Conservation (phyloP, 225 moss, liverwort and hornwort species). For the Sphagnum tenellum region DNA sequence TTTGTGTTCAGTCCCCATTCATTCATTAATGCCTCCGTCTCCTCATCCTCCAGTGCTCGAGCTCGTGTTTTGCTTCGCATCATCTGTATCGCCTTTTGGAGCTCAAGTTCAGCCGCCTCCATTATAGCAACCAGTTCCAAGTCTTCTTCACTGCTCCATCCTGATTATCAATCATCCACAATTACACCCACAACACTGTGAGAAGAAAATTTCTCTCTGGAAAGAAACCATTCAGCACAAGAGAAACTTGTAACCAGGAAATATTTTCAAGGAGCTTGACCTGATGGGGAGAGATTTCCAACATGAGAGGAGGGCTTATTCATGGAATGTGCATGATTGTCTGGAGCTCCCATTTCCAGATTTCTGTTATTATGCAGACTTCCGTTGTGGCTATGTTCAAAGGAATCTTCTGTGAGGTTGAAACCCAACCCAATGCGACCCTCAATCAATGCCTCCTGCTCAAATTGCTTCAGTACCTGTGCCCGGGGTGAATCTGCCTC, state of each 20-base stretch:
- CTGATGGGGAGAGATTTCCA: no score
- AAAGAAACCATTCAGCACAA: no score
- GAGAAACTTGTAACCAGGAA: no score
- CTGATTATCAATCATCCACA: slow-evolving; percentile 6
- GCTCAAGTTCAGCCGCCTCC: slow-evolving; percentile 82
- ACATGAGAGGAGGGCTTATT: no score
- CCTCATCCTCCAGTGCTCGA: slow-evolving; percentile 66
- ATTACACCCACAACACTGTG: neutral
- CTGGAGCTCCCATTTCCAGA: no score
- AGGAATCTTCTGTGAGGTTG: slow-evolving; percentile 42
- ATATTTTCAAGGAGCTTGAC: no score
- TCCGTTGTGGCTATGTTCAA: no score
- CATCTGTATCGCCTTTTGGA: slow-evolving; percentile 72
- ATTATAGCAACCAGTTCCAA: slow-evolving; percentile 66
- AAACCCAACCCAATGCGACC: slow-evolving; percentile 52
- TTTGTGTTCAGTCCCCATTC: slow-evolving; percentile 63
- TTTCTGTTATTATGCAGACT: no score
- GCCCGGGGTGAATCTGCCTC: slow-evolving; percentile 72
- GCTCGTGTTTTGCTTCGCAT: slow-evolving; percentile 62
- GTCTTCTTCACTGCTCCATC: slow-evolving; percentile 62
- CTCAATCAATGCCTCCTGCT: slow-evolving; percentile 71
- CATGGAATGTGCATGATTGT: no score
- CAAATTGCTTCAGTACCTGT: slow-evolving; percentile 59
- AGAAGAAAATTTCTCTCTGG: neutral
- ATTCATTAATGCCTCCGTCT: slow-evolving; percentile 67